Evolutionary conservation across 1,284 basidiomycete species (phyloP), one percentile per base, ranked within the genome.

Genomic region (Cutaneotrichosporon cavernicola): DNA sequence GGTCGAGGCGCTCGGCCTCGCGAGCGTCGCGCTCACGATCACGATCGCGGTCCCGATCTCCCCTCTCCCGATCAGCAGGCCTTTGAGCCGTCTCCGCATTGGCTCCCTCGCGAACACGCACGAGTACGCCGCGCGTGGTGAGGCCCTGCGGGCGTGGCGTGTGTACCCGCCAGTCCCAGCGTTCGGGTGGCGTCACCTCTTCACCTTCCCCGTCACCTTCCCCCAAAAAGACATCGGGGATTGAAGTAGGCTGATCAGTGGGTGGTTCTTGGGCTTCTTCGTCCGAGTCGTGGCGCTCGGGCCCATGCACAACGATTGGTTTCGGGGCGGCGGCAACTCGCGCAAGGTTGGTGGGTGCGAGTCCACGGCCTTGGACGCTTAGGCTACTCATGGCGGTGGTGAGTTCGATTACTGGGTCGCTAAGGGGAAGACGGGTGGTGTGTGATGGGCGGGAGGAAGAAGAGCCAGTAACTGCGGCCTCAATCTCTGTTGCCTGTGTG

Each of bases 401-500:
- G 13, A 56, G 32, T 6, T 38, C 55, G n/a, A 43, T 38, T 21
- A 59, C 34, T 5, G 46, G 47, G 32, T 38, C 47, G 32, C n/a
- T 38, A 8, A 46, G 43, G 6, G 18, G 43, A n/a, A 18, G 26
- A 10, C 47, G 56, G 56, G 40, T 46, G 58, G 38, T 53, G 21
- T 4, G 26, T 26, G 64, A 61, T 1, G 58, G n/a, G n/a, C 65
- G 64, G 14, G 64, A 30, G 9, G 59, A 51, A 46, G 63, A 60
- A 9, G 56, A 31, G 26, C 56, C 34, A 13, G 34, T 57, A 21
- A 72, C 56, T 1, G 69, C 68, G 13, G 65, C 63, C 50, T 73
- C 73, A 36, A 74, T 64, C 57, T 73, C 69, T 8, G 61, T 67
- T 0, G 74, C 73, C 51, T 74, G 73, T 4, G 52, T 60, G n/a